These are phyloP conservation scores for Annulohypoxylon maeteangense DNA, from an alignment of 495 filamentous ascomycete species.

Conservation along the genomic window DNA sequence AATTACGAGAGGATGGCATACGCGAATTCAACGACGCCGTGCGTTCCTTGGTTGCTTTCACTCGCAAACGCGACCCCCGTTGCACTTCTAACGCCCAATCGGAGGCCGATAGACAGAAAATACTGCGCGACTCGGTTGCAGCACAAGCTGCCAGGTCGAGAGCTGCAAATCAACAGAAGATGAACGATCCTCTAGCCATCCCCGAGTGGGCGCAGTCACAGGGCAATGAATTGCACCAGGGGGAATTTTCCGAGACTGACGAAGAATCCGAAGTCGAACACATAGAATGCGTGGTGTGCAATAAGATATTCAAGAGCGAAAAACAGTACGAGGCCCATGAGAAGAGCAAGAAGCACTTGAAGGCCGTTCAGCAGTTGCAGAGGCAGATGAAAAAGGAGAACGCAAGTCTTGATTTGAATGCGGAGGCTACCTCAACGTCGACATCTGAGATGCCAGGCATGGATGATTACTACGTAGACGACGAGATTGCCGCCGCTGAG, in stretches of 20 bases:
- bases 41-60: constrained; percentile 84
- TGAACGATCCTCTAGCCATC: constrained; percentile 68
- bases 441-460: not conserved
- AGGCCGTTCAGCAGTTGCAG: constrained; percentile 80
- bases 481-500: not conserved
- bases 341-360: constrained; percentile 93
- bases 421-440: not conserved
- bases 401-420: constrained; percentile 64
- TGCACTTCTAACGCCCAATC: constrained; percentile 73
- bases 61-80: constrained; percentile 91
- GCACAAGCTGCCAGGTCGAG: constrained; percentile 87
- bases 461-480: constrained; percentile 8
- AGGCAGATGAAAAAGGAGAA: constrained; percentile 87
- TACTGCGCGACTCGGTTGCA: constrained; percentile 78
- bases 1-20: constrained; percentile 80
- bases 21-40: constrained; percentile 95
- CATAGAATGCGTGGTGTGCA: constrained; percentile 91
- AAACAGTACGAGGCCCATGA: constrained; percentile 94
- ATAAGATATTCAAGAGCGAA: constrained; percentile 93
- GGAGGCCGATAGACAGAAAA: constrained; percentile 82
- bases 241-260: constrained; percentile 57
- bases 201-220: constrained; percentile 81
- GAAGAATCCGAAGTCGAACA: constrained; percentile 70
- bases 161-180: constrained; percentile 80
- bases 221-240: constrained; percentile 54